Percentiles rank a stretch among this genome's conserved stretches.
Conservation (phyloP, 2,329 filamentous ascomycete species). For the Monosporascus sp. region DNA sequence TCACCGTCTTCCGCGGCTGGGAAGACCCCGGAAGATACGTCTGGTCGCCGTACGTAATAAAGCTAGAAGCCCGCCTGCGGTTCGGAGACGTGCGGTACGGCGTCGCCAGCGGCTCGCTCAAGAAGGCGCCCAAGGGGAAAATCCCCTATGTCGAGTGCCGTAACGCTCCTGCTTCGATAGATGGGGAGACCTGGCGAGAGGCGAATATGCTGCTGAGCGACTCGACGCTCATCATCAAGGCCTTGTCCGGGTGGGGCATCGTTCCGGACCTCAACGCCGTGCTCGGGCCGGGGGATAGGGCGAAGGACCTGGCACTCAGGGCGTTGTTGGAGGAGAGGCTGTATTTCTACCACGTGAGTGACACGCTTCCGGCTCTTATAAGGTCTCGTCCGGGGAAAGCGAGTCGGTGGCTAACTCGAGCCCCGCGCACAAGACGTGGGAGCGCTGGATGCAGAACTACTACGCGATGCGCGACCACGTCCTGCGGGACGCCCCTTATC, state of each 20-base stretch:
- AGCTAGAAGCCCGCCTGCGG: constrained; percentile 58
- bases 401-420: neutral
- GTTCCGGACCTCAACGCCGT: constrained; percentile 44
- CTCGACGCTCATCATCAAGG: constrained; percentile 49
- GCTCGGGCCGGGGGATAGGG: constrained; percentile 33
- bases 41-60: constrained; percentile 60
- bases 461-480: constrained; percentile 50
- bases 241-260: constrained; percentile 35
- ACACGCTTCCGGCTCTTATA: neutral
- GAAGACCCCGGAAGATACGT: constrained; percentile 36
- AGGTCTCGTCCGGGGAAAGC: neutral
- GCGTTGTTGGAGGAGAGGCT: constrained; percentile 57
- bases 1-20: constrained; percentile 49
- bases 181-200: neutral
- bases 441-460: constrained; percentile 58
- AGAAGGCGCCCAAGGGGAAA: constrained; percentile 50
- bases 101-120: constrained; percentile 38
- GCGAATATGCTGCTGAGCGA: constrained; percentile 37
- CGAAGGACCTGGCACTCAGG: constrained; percentile 47
- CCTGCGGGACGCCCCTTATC: constrained; percentile 46
- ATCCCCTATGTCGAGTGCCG: constrained; percentile 50
- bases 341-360: constrained; percentile 48
- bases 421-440: constrained; percentile 31
- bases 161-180: neutral
- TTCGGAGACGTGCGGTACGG: constrained; percentile 45